Evolutionary conservation across 148 eudicot genomes (phyloP).

Genomic region (Rhododendron molle): DNA sequence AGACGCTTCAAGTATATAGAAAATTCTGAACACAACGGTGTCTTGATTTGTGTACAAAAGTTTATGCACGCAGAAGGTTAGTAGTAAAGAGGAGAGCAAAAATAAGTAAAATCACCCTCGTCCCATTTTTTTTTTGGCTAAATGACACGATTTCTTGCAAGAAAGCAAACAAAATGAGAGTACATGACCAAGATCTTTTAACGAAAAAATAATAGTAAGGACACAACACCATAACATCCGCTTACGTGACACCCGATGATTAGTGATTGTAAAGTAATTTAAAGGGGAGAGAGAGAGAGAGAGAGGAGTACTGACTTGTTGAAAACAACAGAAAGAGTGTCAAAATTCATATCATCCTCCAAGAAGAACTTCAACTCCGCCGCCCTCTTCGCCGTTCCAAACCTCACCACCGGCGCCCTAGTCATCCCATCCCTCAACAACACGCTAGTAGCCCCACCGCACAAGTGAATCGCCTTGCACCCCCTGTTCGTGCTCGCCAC

Average conservation of each 20-base stretch:
- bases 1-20: neutral
- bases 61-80: too few relatives aligned
- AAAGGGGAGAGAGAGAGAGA: neutral
- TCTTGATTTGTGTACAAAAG: too few relatives aligned
- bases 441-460: slow-evolving; percentile 39
- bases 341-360: slow-evolving; percentile 35
- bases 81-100: too few relatives aligned
- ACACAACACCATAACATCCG: too few relatives aligned
- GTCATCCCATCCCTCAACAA: slow-evolving; percentile 45
- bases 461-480: slow-evolving; percentile 37
- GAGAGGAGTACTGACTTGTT: slow-evolving; percentile 31
- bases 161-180: too few relatives aligned
- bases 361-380: slow-evolving; percentile 39
- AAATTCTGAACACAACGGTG: neutral
- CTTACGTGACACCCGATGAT: too few relatives aligned
- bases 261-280: too few relatives aligned
- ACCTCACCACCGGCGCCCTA: slow-evolving; percentile 42
- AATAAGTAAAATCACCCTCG: too few relatives aligned
- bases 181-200: too few relatives aligned
- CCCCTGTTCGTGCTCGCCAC: slow-evolving; percentile 52
- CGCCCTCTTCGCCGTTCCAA: slow-evolving; percentile 36
- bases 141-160: too few relatives aligned
- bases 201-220: too few relatives aligned
- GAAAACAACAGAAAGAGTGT: slow-evolving; percentile 25
- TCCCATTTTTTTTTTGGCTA: too few relatives aligned